phyloP scores from a whole-genome alignment of 1,139 yeast species.

The Scheffersomyces lignicola region DNA sequence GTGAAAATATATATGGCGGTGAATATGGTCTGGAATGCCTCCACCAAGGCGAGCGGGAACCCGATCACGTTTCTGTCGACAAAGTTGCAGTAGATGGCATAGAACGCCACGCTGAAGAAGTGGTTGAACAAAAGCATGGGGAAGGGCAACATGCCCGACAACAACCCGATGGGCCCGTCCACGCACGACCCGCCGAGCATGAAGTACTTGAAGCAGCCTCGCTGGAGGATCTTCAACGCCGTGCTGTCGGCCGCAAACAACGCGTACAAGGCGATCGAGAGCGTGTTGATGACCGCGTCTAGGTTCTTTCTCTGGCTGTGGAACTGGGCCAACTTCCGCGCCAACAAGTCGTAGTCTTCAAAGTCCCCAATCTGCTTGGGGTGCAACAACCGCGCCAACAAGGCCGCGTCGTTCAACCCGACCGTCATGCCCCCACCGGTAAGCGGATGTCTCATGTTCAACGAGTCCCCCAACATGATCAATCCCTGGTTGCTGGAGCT shows the following conservation, averaged over 20 bases:
- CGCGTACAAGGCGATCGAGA: conserved; percentile 86
- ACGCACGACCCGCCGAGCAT: conserved; percentile 80
- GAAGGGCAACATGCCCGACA: conserved; percentile 77
- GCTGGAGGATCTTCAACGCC: conserved; percentile 68
- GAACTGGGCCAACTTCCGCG: conserved; percentile 59
- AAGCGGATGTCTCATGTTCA: conserved; percentile 96
- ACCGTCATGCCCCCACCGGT: conserved; percentile 99
- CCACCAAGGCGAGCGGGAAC: conserved; percentile 72
- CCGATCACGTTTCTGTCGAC: conserved; percentile 61
- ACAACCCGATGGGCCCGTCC: conserved; percentile 75
- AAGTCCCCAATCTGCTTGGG: conserved; percentile 60
- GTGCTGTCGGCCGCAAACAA: conserved; percentile 83
- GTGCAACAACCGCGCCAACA: conserved; percentile 60
- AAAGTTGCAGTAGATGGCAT: conserved; percentile 72
- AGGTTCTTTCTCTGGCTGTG: conserved; percentile 75
- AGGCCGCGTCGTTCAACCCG: conserved; percentile 82
- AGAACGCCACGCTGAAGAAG: conserved; percentile 88
- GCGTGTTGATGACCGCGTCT: conserved; percentile 83
- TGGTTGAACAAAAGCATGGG: conserved; percentile 78
- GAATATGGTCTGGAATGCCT: conserved; percentile 64
- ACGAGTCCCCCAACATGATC: conserved; percentile 85
- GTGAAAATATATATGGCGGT: conserved; percentile 80
- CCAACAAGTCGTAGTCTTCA: conserved; percentile 53
- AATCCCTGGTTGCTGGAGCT: conserved; percentile 67
- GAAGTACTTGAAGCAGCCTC: conserved; percentile 88